These are phyloP conservation scores for Cercospora canescens DNA, from an alignment of 2,329 filamentous ascomycete species.

Conservation along the genomic window DNA sequence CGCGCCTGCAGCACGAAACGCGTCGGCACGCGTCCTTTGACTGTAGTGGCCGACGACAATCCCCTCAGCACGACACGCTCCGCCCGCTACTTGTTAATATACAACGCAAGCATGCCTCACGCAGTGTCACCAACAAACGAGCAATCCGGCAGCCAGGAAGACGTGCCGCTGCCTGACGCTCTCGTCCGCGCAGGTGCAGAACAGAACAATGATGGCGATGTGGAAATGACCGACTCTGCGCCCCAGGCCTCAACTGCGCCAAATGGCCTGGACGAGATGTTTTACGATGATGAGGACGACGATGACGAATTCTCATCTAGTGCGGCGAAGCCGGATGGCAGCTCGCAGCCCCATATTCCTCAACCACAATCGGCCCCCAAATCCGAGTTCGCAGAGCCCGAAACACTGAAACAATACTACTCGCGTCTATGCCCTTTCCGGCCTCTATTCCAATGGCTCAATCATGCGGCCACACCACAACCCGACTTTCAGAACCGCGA, in stretches of 20 bases:
- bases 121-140: constrained; percentile 39
- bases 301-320: constrained; percentile 59
- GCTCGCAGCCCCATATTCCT: constrained; percentile 34
- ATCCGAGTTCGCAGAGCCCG: constrained; percentile 62
- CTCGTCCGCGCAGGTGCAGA: constrained; percentile 19
- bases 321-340: constrained; percentile 47
- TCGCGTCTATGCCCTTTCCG: constrained; percentile 94
- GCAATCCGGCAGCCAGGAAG: constrained; percentile 32
- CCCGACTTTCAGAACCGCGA: constrained; percentile 91
- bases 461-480: constrained; percentile 82
- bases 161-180: constrained; percentile 37
- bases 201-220: constrained; percentile 22
- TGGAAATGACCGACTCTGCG: constrained; percentile 19
- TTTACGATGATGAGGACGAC: constrained; percentile 58
- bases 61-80: background rate
- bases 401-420: constrained; percentile 91
- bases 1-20: constrained; percentile 2
- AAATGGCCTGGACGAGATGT: constrained; percentile 56
- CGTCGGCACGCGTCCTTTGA: background rate
- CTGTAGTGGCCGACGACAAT: too few species aligned
- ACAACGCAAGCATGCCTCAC: constrained; percentile 44
- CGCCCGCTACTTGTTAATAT: background rate
- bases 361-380: constrained; percentile 26
- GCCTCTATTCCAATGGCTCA: constrained; percentile 95
- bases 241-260: constrained; percentile 11